Conservation (phyloP, 2,329 filamentous ascomycete species). For the Arthrinium phaeospermum region DNA sequence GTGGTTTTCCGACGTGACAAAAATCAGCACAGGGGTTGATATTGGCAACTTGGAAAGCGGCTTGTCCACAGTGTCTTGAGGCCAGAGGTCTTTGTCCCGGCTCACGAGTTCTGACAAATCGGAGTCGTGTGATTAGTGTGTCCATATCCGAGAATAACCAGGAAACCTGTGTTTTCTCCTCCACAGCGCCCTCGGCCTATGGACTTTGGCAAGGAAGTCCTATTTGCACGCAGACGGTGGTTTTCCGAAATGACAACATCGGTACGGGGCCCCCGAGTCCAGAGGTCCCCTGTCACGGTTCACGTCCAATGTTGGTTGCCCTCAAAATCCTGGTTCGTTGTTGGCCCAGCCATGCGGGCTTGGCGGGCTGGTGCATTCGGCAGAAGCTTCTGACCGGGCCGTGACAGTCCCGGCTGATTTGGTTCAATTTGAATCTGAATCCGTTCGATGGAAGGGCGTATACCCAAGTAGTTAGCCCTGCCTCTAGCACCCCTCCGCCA, state of each 20-base stretch:
- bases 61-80: neutral
- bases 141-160: neutral
- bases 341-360: neutral
- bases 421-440: neutral
- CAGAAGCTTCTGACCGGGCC: neutral
- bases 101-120: neutral
- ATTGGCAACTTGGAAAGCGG: neutral
- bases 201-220: too few species aligned
- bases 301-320: neutral
- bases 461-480: neutral
- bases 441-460: neutral
- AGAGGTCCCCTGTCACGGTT: too few species aligned
- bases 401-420: neutral
- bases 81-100: neutral
- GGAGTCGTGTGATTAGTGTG: neutral
- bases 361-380: neutral
- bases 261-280: too few species aligned
- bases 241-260: too few species aligned
- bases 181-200: neutral
- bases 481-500: neutral
- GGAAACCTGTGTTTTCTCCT: neutral
- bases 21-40: neutral
- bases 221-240: too few species aligned
- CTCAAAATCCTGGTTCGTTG: neutral
- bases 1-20: neutral